phyloP scores from a whole-genome alignment of 805 yeast genomes.

The Pichia membranifaciens region DNA sequence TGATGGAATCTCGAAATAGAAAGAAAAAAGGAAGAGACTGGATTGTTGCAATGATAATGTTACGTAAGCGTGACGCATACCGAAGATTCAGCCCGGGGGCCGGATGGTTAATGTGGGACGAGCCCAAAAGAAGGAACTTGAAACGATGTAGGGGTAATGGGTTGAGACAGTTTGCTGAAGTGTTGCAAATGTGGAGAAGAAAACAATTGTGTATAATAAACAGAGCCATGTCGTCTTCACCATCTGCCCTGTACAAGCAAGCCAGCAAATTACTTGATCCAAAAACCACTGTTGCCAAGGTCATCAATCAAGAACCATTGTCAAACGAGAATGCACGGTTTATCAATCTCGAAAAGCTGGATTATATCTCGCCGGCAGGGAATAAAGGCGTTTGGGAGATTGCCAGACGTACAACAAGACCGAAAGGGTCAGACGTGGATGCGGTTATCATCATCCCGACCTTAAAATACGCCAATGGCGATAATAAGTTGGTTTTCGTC shows the following conservation, averaged over 20 bases:
- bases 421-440: conserved; percentile 57
- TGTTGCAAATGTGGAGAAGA: not conserved
- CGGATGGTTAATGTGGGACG: no score
- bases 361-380: conserved; percentile 71
- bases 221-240: conserved; percentile 10
- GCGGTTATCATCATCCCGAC: conserved; percentile 90
- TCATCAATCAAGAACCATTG: conserved; percentile 29
- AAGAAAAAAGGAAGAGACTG: no score
- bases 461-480: conserved; percentile 31
- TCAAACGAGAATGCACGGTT: conserved; percentile 48
- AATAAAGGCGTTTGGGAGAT: conserved; percentile 78
- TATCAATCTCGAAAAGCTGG: conserved; percentile 60
- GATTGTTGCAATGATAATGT: no score
- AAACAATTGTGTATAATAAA: not conserved
- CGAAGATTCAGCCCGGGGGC: no score
- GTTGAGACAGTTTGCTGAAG: no score
- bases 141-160: no score
- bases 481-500: conserved; percentile 55
- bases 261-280: conserved; percentile 18
- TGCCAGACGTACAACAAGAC: conserved; percentile 75
- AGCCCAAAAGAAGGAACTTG: no score
- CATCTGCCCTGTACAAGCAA: not conserved
- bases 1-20: no score
- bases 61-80: no score
- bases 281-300: conserved; percentile 24